Evolutionary conservation across 805 yeast genomes (phyloP).

Genomic region (Lachancea lanzarotensis): DNA sequence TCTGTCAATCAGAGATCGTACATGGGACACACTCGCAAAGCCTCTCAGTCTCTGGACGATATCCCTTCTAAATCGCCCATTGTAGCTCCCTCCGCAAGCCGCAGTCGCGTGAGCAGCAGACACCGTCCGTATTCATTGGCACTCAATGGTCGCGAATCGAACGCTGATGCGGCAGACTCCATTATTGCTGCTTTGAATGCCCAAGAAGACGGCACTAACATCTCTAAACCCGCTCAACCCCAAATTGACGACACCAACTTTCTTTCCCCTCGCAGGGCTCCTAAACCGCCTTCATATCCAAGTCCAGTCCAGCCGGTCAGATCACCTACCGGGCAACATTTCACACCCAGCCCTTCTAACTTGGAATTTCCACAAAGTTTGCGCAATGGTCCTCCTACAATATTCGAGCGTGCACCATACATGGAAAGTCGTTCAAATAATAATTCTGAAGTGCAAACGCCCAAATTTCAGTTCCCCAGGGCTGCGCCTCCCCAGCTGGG

Average conservation of each 20-base stretch:
- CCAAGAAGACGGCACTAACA: neutral
- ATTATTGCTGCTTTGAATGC: neutral
- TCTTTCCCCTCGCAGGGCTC: conserved; percentile 66
- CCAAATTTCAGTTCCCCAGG: conserved; percentile 7
- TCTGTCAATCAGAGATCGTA: conserved; percentile 18
- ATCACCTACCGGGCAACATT: conserved; percentile 22
- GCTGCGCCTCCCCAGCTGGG: conserved; percentile 8
- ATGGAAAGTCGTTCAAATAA: conserved; percentile 3
- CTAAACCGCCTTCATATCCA: conserved; percentile 54
- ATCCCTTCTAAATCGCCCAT: conserved; percentile 14
- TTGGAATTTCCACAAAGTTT: conserved; percentile 8
- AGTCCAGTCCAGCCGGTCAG: conserved; percentile 37
- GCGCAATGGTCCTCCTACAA: conserved; percentile 23
- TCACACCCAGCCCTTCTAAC: conserved; percentile 9
- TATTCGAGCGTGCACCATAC: conserved; percentile 20
- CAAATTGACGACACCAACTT: conserved; percentile 34
- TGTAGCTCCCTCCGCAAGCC: neutral
- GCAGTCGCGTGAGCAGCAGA: neutral
- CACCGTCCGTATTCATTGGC: conserved; percentile 13
- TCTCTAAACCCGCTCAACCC: conserved; percentile 9
- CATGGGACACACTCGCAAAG: conserved; percentile 6
- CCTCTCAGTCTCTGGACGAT: conserved; percentile 6
- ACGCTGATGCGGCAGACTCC: conserved; percentile 1
- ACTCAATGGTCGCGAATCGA: conserved; percentile 1
- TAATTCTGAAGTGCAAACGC: conserved; percentile 2